Evolutionary conservation across 257 asterid genomes (phyloP).

Genomic region (Rubia yunnanensis): DNA sequence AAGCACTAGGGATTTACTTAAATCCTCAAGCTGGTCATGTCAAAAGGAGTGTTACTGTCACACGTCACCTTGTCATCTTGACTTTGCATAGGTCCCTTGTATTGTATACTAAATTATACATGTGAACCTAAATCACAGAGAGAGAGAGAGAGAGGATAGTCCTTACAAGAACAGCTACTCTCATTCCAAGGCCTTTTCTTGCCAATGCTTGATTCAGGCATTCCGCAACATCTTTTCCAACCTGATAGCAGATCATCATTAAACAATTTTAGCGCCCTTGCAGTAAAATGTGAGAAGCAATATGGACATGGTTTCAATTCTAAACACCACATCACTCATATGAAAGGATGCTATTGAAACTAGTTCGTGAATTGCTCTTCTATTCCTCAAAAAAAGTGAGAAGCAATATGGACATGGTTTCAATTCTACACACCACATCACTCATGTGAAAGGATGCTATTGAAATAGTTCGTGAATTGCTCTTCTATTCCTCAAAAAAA

Average conservation of each 20-base stretch:
- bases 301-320: neutral
- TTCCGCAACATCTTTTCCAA: slow-evolving; percentile 63
- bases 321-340: neutral
- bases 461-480: neutral
- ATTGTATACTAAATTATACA: neutral
- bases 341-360: neutral
- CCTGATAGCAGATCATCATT: slow-evolving; percentile 26
- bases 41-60: neutral
- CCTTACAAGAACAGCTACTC: slow-evolving; percentile 73
- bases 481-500: neutral
- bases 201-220: slow-evolving; percentile 59
- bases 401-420: neutral
- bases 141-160: neutral
- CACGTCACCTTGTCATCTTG: neutral
- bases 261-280: too few species aligned
- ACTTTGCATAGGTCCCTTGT: neutral
- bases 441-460: neutral
- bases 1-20: neutral
- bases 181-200: slow-evolving; percentile 58
- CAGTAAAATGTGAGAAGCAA: neutral
- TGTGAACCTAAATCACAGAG: neutral
- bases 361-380: neutral
- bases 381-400: neutral
- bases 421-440: neutral
- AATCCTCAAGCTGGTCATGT: neutral